Conservation (phyloP, 768 basidiomycete genomes). For the Flagelloscypha sp. region DNA sequence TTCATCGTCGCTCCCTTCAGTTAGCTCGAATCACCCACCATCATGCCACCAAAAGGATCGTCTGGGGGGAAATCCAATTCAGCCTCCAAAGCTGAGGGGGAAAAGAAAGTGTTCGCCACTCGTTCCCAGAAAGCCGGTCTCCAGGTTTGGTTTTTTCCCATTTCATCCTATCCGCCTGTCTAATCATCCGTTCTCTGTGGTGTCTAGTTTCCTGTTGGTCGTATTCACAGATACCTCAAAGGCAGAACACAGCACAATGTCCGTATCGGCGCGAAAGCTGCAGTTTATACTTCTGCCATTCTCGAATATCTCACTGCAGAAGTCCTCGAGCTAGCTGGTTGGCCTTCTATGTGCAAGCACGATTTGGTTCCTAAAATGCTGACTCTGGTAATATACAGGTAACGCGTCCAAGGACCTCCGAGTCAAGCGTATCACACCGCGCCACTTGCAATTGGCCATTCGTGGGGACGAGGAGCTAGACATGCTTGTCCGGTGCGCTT, state of each 20-base stretch:
- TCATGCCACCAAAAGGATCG: conserved; percentile 42
- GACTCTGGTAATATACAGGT: conserved; percentile 34
- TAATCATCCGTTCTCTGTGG: not conserved
- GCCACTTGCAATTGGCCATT: conserved; percentile 92
- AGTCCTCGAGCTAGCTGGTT: conserved; percentile 91
- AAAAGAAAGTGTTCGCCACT: conserved; percentile 42
- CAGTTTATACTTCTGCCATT: conserved; percentile 94
- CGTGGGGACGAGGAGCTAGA: conserved; percentile 98
- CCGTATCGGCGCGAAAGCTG: conserved; percentile 94
- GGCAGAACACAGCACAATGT: conserved; percentile 89
- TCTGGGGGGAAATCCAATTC: conserved; percentile 59
- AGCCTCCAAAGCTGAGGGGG: conserved; percentile 28
- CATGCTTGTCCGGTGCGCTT: conserved; percentile 78
- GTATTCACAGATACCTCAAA: conserved; percentile 95
- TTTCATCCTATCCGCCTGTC: not conserved
- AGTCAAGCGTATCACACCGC: conserved; percentile 94
- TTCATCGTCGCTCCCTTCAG: no score
- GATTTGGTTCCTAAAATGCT: not conserved
- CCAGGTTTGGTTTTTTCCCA: conserved; percentile 43
- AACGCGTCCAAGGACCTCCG: conserved; percentile 97
- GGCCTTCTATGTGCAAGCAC: conserved; percentile 21
- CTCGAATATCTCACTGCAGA: conserved; percentile 95
- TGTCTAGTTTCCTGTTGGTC: conserved; percentile 87
- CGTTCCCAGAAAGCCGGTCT: conserved; percentile 81
- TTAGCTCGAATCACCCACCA: no score